These are phyloP conservation scores for Seiridium unicorne DNA, from an alignment of 2,329 filamentous ascomycete genomes.

Conservation along the genomic window DNA sequence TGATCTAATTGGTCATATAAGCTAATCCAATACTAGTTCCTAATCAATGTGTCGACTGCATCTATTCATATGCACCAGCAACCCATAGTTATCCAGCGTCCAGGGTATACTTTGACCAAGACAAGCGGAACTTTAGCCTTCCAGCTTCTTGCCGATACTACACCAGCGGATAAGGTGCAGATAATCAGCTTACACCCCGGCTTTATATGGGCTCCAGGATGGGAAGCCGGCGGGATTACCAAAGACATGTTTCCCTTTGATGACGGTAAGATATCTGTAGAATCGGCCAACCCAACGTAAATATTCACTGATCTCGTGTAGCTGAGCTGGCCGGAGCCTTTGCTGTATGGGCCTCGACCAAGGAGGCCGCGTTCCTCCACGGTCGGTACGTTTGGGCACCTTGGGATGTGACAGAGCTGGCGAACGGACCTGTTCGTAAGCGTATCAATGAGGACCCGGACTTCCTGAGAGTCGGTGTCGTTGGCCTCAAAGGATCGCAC, in stretches of 20 bases:
- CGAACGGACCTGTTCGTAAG: constrained; percentile 20
- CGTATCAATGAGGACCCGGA: constrained; percentile 18
- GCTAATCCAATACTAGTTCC: neutral
- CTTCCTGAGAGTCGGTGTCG: constrained; percentile 20
- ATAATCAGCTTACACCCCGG: neutral
- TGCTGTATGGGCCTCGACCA: constrained; percentile 33
- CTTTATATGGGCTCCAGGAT: neutral
- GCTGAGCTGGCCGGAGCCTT: constrained; percentile 30
- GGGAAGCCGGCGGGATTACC: neutral
- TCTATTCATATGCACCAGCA: constrained; percentile 11
- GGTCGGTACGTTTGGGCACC: constrained; percentile 33
- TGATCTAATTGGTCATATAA: too few species aligned
- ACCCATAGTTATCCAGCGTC: neutral
- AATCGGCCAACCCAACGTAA: too few species aligned
- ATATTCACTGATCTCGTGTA: neutral
- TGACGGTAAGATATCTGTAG: neutral
- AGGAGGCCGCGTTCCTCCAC: constrained; percentile 36
- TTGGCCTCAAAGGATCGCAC: constrained; percentile 5
- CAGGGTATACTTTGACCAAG: neutral
- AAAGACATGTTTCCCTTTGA: neutral
- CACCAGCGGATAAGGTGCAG: neutral
- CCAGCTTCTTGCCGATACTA: neutral
- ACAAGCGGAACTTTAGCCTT: neutral
- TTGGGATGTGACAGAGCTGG: constrained; percentile 39
- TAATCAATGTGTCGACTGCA: constrained; percentile 27